These are phyloP conservation scores for Citrus unshiu DNA, from an alignment of 345 rosid species.

Conservation along the genomic window DNA sequence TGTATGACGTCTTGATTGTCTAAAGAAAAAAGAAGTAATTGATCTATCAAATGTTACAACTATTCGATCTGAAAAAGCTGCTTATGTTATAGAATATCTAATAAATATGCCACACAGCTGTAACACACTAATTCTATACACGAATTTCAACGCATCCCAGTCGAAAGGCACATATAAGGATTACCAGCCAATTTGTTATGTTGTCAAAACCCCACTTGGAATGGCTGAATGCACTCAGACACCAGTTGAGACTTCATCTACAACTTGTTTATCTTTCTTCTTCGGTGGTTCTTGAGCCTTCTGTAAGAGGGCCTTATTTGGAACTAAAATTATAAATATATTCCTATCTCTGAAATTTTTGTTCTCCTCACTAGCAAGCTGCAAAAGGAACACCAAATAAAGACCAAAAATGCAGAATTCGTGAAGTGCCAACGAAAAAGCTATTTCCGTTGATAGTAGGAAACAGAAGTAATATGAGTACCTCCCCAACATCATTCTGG, in stretches of 20 bases:
- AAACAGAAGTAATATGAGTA: conserved; percentile 17
- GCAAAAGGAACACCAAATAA: conserved; percentile 26
- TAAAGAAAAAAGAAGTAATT: not conserved
- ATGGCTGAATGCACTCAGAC: conserved; percentile 29
- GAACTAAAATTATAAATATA: conserved; percentile 72
- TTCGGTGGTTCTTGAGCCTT: conserved; percentile 74
- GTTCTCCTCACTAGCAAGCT: conserved; percentile 91
- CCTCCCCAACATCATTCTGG: conserved; percentile 93
- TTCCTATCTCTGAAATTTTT: conserved; percentile 74
- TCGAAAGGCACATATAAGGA: not conserved
- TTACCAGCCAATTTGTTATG: conserved; percentile 13
- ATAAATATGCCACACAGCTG: conserved; percentile 6
- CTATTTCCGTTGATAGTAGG: not conserved
- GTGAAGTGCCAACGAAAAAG: not conserved
- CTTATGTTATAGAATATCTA: conserved; percentile 4
- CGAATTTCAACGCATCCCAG: conserved; percentile 6
- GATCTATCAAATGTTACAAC: not conserved
- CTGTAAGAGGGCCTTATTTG: conserved; percentile 65
- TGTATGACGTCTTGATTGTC: not conserved
- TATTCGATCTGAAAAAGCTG: conserved; percentile 4
- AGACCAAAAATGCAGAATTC: not conserved
- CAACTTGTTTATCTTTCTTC: conserved; percentile 48
- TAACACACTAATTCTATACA: conserved; percentile 21
- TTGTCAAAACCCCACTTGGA: conserved; percentile 3
- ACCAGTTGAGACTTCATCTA: conserved; percentile 58